Conservation (phyloP, 1,284 basidiomycete species). For the Microbotryum silenes-acaulis region DNA sequence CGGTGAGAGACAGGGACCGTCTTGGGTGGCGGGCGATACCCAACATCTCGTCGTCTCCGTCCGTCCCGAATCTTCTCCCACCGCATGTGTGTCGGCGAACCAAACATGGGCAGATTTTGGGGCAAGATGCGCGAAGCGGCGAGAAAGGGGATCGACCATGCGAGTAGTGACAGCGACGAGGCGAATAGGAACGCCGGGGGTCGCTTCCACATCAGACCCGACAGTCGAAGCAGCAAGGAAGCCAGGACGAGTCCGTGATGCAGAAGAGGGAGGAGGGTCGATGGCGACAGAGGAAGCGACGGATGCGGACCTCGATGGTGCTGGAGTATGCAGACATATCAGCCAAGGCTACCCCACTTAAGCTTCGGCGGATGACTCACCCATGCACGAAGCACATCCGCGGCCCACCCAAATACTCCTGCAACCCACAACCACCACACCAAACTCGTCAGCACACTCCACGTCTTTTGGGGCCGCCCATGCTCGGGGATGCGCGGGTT, state of each 20-base stretch:
- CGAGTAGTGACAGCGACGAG: constrained; percentile 31
- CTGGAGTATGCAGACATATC: not conserved
- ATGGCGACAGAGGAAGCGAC: constrained; percentile 27
- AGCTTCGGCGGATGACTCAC: not conserved
- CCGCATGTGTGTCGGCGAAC: constrained; percentile 27
- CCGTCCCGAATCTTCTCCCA: constrained; percentile 31
- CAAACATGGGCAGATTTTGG: constrained; percentile 31
- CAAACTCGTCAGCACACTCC: constrained; percentile 15
- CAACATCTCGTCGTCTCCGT: constrained; percentile 24
- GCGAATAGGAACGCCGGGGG: constrained; percentile 26
- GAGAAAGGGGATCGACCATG: constrained; percentile 30
- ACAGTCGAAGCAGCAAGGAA: constrained; percentile 19
- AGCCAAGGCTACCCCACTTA: not conserved
- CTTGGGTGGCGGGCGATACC: constrained; percentile 31
- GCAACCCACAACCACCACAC: constrained; percentile 33
- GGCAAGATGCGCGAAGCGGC: constrained; percentile 31
- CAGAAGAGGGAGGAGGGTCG: constrained; percentile 29
- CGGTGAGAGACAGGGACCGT: constrained; percentile 26
- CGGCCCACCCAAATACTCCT: constrained; percentile 28
- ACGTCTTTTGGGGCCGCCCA: constrained; percentile 14
- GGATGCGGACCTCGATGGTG: constrained; percentile 25
- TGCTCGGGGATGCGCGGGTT: constrained; percentile 5
- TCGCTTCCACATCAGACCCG: constrained; percentile 16
- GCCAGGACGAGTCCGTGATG: constrained; percentile 30
- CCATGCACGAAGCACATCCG: constrained; percentile 30